These are phyloP conservation scores for Aspergillus thermomutatus DNA, from an alignment of 2,329 filamentous ascomycete genomes.

Conservation along the genomic window DNA sequence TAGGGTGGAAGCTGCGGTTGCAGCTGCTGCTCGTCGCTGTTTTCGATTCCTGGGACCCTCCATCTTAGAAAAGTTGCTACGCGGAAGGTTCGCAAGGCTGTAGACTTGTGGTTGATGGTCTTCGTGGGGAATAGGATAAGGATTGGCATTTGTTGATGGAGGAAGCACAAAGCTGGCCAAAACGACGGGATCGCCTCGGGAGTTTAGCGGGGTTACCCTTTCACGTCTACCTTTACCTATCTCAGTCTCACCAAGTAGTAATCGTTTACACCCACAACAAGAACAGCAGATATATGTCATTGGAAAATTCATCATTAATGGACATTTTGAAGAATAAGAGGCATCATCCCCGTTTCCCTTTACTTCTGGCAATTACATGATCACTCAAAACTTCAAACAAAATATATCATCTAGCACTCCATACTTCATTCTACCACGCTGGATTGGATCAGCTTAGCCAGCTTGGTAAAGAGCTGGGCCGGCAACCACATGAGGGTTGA, in stretches of 20 bases:
- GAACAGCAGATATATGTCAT: background rate
- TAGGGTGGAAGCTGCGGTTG: slow-evolving; percentile 7
- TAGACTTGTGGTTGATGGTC: background rate
- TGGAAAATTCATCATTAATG: background rate
- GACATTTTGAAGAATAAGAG: background rate
- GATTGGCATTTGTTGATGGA: slow-evolving; percentile 3
- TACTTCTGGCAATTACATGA: background rate
- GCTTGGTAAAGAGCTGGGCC: slow-evolving; percentile 71
- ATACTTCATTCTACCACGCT: background rate
- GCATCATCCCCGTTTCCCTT: background rate
- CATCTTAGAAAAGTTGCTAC: slow-evolving; percentile 14
- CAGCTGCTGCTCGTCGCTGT: slow-evolving; percentile 34
- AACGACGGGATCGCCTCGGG: slow-evolving; percentile 10
- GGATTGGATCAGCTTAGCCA: slow-evolving; percentile 51
- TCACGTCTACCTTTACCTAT: background rate
- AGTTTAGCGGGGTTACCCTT: slow-evolving; percentile 16
- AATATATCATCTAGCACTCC: background rate
- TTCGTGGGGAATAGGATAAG: background rate
- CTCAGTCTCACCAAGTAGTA: background rate
- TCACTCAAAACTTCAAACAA: background rate
- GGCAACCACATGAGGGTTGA: slow-evolving; percentile 75
- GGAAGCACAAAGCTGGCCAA: background rate
- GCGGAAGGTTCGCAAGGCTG: background rate
- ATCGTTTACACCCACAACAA: background rate
- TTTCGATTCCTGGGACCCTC: slow-evolving; percentile 36